Conservation (phyloP, 352 stramenopile genomes). For the Globisporangium emineosum region DNA sequence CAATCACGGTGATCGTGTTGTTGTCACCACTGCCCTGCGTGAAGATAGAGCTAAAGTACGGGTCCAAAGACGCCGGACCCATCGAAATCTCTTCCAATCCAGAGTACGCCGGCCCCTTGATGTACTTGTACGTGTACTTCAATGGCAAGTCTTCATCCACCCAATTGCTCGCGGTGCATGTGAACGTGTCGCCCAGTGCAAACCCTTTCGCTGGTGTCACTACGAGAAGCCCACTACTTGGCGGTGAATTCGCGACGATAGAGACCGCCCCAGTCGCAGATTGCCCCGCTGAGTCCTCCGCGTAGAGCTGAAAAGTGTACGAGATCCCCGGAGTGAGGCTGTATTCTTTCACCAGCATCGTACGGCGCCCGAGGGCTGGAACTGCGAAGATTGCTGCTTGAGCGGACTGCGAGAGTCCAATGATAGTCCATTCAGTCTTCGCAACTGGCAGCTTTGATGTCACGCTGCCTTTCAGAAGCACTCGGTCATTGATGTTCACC, state of each 20-base stretch:
- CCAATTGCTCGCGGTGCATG: slow-evolving; percentile 48
- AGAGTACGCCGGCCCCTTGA: slow-evolving; percentile 47
- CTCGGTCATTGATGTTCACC: slow-evolving; percentile 55
- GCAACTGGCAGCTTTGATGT: slow-evolving; percentile 41
- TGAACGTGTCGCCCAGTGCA: slow-evolving; percentile 53
- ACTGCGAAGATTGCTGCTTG: slow-evolving; percentile 47
- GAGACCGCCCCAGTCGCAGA: slow-evolving; percentile 38
- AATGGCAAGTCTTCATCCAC: slow-evolving; percentile 65
- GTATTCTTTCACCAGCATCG: slow-evolving; percentile 51
- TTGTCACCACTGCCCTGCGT: slow-evolving; percentile 54
- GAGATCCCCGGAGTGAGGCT: slow-evolving; percentile 35
- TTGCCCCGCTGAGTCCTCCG: slow-evolving; percentile 38
- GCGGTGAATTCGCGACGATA: slow-evolving; percentile 46
- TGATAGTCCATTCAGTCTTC: slow-evolving; percentile 45
- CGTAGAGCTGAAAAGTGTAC: slow-evolving; percentile 54
- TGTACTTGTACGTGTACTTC: slow-evolving; percentile 75
- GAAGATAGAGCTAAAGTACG: slow-evolving; percentile 49
- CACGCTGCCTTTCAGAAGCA: slow-evolving; percentile 48
- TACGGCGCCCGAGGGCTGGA: slow-evolving; percentile 25
- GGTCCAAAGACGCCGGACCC: slow-evolving; percentile 46
- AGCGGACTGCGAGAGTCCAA: slow-evolving; percentile 23
- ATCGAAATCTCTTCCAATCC: slow-evolving; percentile 49
- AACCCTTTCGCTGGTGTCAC: slow-evolving; percentile 42
- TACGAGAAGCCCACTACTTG: slow-evolving; percentile 42
- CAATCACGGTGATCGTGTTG: slow-evolving; percentile 57